Base-by-base conservation (phyloP, 495 filamentous ascomycete genomes). In the Penicillium nucicola region DNA sequence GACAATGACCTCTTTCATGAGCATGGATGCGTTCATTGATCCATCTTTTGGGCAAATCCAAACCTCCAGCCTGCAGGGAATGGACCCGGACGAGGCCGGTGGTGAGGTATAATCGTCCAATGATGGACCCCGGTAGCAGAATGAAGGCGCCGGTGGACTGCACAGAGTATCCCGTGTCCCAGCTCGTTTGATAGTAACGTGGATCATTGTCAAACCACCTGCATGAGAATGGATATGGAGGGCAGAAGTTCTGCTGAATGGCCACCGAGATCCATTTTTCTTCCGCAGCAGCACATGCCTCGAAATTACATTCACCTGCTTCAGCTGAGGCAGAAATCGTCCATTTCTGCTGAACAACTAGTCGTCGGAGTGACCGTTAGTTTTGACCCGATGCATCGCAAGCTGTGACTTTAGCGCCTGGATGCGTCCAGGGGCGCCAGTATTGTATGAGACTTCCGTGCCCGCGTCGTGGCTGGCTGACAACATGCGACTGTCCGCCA, bases 401-500 rank as follows among this genome's bases (percentile, higher is more conserved):
- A 28, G 25, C 25, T 28, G 14, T 17, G 14, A 17, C 8, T 18
- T 43, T 43, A 3, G 25, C 13, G 10, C 37, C 7, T 40, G 19
- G 19, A 40, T 23, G 22, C 37, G 7, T 40, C 19, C 37, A 32
- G 14, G 4, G 33, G 19, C 4, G 9, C 11, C 23, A 46, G 6
- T 28, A 22, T 5, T 22, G 20, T 22, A n/a, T 41, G 28, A 45
- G 33, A 34, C 31, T 22, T 39, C 54, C 41, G 49, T 52, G 55
- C 48, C 34, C 37, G 5, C 13, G 13, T 13, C 4, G 57, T 58
- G 55, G 55, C 55, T 58, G 51, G 58, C 58, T 61, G 51, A 28
- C 11, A 37, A 19, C 18, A 39, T 30, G 20, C 42, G 13, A 28
- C 19, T 35, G 31, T 31, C 37, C 35, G 3, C 34, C 17, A 35